phyloP scores from a whole-genome alignment of 768 basidiomycete genomes.

The Kwoniella dejecticola region DNA sequence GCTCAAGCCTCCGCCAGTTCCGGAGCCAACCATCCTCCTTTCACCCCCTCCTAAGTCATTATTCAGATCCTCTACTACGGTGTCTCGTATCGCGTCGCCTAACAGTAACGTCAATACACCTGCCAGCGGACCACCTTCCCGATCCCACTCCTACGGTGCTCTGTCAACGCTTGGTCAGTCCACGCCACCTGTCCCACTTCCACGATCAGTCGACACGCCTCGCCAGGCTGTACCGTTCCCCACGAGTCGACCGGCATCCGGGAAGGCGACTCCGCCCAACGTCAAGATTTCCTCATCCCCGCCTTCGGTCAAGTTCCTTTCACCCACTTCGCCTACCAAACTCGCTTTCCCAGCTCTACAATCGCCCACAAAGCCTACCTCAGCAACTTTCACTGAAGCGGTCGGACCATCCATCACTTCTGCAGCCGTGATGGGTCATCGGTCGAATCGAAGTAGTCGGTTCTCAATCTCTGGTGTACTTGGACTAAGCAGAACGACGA shows the following conservation, averaged over 20 bases:
- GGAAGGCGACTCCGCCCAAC: background rate
- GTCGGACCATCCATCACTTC: slow-evolving; percentile 34
- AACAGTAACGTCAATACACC: slow-evolving; percentile 4
- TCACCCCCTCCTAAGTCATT: slow-evolving; percentile 27
- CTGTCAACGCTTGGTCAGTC: slow-evolving; percentile 20
- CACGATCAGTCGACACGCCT: slow-evolving; percentile 2
- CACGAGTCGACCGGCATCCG: background rate
- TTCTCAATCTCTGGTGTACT: slow-evolving; percentile 49
- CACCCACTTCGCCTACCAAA: slow-evolving; percentile 31
- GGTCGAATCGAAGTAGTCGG: slow-evolving; percentile 30
- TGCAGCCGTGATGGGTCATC: slow-evolving; percentile 29
- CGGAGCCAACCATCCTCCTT: slow-evolving; percentile 10
- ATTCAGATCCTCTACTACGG: slow-evolving; percentile 14
- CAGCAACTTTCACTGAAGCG: slow-evolving; percentile 42
- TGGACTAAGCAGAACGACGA: slow-evolving; percentile 28
- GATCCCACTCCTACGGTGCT: slow-evolving; percentile 35
- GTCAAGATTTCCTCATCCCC: slow-evolving; percentile 16
- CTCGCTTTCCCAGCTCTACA: slow-evolving; percentile 39
- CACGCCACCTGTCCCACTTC: slow-evolving; percentile 11
- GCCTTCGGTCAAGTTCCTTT: slow-evolving; percentile 25
- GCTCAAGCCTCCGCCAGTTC: slow-evolving; percentile 36
- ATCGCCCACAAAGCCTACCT: slow-evolving; percentile 39
- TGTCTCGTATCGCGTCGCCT: slow-evolving; percentile 12
- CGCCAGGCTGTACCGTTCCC: slow-evolving; percentile 13
- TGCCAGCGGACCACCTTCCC: slow-evolving; percentile 15